Percentiles rank a stretch among this genome's conserved stretches.
phyloP scores from a whole-genome alignment of 78 protist genomes.

The Cyanophora paradoxa region DNA sequence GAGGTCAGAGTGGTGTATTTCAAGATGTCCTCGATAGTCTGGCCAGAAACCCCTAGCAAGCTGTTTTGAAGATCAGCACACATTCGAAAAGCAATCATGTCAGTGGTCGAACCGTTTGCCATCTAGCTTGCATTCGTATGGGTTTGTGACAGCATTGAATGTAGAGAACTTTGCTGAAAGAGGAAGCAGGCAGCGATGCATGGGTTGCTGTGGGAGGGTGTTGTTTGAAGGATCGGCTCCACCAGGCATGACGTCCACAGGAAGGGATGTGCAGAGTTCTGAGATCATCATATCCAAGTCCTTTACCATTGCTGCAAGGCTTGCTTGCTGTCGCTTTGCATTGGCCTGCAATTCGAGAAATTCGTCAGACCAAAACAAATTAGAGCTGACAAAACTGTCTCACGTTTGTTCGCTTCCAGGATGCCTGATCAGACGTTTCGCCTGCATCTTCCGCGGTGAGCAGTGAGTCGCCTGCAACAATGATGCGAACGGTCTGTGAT shows the following conservation, averaged over 20 bases:
- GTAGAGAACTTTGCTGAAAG: not conserved
- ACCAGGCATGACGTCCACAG: slow-evolving; percentile 56
- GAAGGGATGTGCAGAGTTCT: not conserved
- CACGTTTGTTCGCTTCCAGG: no score
- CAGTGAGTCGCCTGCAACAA: no score
- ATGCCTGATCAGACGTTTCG: no score
- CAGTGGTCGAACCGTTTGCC: no score
- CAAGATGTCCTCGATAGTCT: not conserved
- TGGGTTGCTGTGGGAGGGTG: slow-evolving; percentile 45
- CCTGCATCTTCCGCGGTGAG: no score
- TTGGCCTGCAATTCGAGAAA: no score
- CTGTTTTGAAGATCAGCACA: not conserved
- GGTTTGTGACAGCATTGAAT: slow-evolving; percentile 8
- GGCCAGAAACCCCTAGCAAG: slow-evolving; percentile 35
- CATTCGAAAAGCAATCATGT: not conserved
- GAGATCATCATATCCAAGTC: not conserved
- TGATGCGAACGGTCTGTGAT: no score
- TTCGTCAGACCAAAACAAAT: no score
- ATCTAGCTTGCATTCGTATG: not conserved
- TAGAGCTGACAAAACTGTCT: no score
- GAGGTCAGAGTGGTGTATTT: not conserved
- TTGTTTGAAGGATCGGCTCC: slow-evolving; percentile 22
- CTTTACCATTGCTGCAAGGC: no score
- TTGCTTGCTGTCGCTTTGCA: no score
- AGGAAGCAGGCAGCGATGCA: slow-evolving; percentile 28